Base-by-base conservation (phyloP, 2,329 filamentous ascomycete genomes). In the Colletotrichum paranaense region DNA sequence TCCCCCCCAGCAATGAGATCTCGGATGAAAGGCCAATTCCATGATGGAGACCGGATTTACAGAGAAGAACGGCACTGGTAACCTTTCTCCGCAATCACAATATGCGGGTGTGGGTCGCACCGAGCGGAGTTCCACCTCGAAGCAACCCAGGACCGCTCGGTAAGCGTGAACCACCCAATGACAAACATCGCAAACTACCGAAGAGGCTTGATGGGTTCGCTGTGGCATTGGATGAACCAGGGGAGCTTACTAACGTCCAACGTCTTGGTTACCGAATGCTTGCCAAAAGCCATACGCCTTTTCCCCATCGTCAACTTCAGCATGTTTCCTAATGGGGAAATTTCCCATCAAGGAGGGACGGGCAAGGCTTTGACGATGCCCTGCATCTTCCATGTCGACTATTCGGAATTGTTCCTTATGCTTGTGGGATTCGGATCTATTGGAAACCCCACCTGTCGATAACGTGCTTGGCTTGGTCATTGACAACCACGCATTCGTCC, bases 201-300 rank as follows among this genome's bases (percentile, higher is more conserved):
- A 55, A n/a, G 52, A 53, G 59, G 56, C 67, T 62, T 63, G 9
- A 14, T 1, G 14, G n/a, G 16, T 2, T 19, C 38, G 8, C 11
- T 1, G 24, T 32, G 24, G 55, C 14, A 24, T 26, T 60, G 55
- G 32, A 22, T 24, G 62, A 22, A 42, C 8, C 16, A 26, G 68
- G 67, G 67, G 67, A 30, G 28, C 67, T 73, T 62, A 73, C 67
- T 73, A 57, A 73, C 35, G 26, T 24, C 16, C 71, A 66, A 22
- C 7, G 19, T 9, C 26, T 32, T 62, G 28, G 26, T 52, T 52
- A 65, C 49, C 16, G 12, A 12, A 66, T 65, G 46, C 26, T 70
- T 71, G 62, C 56, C 62, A 56, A 56, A 11, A 38, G 8, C 22
- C 19, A 35, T 19, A 3, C 11, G 32, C 5, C 2, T 30, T 28